Evolutionary conservation across 2,329 filamentous ascomycete genomes (phyloP).

Genomic region (Coniochaeta prunicola): DNA sequence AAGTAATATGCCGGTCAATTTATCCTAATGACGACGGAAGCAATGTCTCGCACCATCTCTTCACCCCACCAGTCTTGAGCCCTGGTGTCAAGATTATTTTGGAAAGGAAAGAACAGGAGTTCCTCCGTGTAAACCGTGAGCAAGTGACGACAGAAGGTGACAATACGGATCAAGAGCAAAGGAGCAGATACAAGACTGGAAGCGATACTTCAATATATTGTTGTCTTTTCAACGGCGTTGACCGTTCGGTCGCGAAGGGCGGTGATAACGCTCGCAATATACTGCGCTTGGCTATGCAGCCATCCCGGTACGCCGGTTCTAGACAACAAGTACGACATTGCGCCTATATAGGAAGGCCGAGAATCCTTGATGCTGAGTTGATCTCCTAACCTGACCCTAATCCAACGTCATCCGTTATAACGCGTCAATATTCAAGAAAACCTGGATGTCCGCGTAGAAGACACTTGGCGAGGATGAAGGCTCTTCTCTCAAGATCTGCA

Average conservation of each 20-base stretch:
- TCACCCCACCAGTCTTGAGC: neutral
- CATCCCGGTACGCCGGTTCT: neutral
- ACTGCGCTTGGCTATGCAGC: neutral
- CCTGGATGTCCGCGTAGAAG: neutral
- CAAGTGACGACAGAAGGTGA: neutral
- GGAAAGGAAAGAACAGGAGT: neutral
- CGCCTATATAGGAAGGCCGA: neutral
- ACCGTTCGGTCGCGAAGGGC: neutral
- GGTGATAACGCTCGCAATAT: constrained; percentile 7
- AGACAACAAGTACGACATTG: neutral
- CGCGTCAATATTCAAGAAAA: neutral
- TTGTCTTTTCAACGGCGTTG: neutral
- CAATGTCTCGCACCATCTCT: neutral
- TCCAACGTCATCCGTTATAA: neutral
- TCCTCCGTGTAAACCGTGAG: neutral
- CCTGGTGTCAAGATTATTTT: neutral
- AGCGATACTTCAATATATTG: neutral
- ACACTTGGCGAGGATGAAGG: neutral
- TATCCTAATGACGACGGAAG: constrained; percentile 12
- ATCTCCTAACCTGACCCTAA: neutral
- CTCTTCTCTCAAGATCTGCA: neutral
- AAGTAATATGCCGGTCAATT: constrained; percentile 8
- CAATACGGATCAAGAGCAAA: neutral
- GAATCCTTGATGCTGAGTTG: neutral
- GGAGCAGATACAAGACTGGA: neutral